Evolutionary conservation across 176 grass and related monocot species (phyloP), one percentile per base, ranked within the genome.

Genomic region (Oropetium thomaeum): DNA sequence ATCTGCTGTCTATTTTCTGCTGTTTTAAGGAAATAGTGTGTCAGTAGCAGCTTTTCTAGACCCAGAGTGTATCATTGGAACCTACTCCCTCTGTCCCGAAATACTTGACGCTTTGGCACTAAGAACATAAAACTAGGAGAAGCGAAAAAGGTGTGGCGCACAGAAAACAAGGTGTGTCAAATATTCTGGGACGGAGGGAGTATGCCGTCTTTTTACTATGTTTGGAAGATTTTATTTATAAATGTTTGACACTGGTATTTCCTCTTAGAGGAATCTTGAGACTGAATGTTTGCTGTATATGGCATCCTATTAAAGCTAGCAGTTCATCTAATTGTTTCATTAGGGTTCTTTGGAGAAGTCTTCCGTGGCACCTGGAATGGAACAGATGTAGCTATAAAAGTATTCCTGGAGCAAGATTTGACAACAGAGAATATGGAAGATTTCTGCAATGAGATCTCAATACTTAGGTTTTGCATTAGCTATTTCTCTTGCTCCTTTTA

Each of bases 361-460:
- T 99, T 99, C 45, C 87, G 96, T 81, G 96, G 91, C 57, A 87
- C 88, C 54, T 99, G 96, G 96, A 99, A 99, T 61, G 91, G 96
- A 71, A 99, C 89, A 79, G 91, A 99, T 86, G 91, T 99, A 76
- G 96, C 91, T 78, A 92, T 99, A 70, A 99, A 99, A 92, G 87
- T 99, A 62, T 99, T 99, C 74, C 65, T 99, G 62, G 96, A 99
- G 87, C 91, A 99, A 88, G 96, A 99, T 92, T 79, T 99, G 57
- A 99, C 96, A n/a, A 72, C 87, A 23, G 96, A 99, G 73, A 99
- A 99, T 79, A 94, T 99, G 91, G 87, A 99, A 89, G 96, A 99
- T 86, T 99, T 95, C 75, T 99, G 96, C 84, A 95, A 99, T 29
- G 91, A 99, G 85, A 93, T 99, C 70, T 99, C 91, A 41, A 92